A percentile compares a stretch with the other conserved stretches of the same genome.
Conservation (phyloP, 345 rosid species). For the Euclidium syriacum region DNA sequence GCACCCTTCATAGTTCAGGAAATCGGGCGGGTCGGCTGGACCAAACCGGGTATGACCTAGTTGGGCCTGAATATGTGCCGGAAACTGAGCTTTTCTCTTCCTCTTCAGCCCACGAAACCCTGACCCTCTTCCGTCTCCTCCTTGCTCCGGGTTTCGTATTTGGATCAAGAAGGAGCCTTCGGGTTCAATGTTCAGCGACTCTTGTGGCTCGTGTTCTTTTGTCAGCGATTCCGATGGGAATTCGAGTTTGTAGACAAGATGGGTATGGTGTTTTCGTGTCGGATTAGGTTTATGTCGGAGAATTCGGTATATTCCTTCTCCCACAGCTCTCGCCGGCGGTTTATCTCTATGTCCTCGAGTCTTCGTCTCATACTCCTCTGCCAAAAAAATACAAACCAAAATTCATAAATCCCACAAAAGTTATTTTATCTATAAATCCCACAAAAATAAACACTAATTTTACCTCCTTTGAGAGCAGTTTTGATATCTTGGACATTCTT, state of each 20-base stretch:
- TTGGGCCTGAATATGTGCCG: slow-evolving; percentile 58
- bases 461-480: slow-evolving; percentile 60
- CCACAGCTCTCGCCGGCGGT: slow-evolving; percentile 50
- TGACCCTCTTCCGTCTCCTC: slow-evolving; percentile 21
- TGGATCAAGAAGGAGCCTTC: slow-evolving; percentile 70
- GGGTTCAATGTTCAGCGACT: slow-evolving; percentile 53
- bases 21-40: slow-evolving; percentile 64
- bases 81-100: slow-evolving; percentile 61
- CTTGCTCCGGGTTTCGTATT: slow-evolving; percentile 57
- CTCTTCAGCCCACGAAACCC: slow-evolving; percentile 48
- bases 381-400: not conserved
- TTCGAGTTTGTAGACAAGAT: slow-evolving; percentile 68
- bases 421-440: not conserved
- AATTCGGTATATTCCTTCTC: slow-evolving; percentile 75
- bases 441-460: not conserved
- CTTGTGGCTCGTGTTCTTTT: slow-evolving; percentile 48
- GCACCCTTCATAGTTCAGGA: slow-evolving; percentile 72
- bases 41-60: slow-evolving; percentile 41
- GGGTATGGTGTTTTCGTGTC: slow-evolving; percentile 48
- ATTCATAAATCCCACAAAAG: not conserved
- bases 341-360: slow-evolving; percentile 54
- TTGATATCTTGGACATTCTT: slow-evolving; percentile 49
- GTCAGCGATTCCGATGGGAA: slow-evolving; percentile 37
- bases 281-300: slow-evolving; percentile 48
- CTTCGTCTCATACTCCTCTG: slow-evolving; percentile 65